phyloP scores from a whole-genome alignment of 495 filamentous ascomycete species.

The Trichoderma parareesei region DNA sequence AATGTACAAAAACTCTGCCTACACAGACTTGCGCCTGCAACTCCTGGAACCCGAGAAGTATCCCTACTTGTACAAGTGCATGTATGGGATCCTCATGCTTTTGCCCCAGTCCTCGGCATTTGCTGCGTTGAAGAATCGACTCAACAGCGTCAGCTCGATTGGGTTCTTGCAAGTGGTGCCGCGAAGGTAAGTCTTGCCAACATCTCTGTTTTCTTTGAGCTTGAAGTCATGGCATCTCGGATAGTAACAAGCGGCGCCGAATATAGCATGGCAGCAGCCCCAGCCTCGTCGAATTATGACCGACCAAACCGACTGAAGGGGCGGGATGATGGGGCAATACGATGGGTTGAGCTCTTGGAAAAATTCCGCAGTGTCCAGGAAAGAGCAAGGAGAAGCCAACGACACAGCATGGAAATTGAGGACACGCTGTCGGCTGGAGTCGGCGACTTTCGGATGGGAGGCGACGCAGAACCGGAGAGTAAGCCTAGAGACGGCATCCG shows the following conservation, averaged over 20 bases:
- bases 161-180: conserved; percentile 82
- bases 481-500: conserved; percentile 32
- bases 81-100: conserved; percentile 96
- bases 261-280: conserved; percentile 38
- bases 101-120: conserved; percentile 96
- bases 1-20: background rate
- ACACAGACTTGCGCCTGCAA: conserved; percentile 80
- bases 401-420: conserved; percentile 30
- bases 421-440: conserved; percentile 29
- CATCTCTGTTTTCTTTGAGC: background rate
- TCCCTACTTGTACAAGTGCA: conserved; percentile 94
- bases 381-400: conserved; percentile 47
- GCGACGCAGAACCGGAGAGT: conserved; percentile 31
- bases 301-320: conserved; percentile 75
- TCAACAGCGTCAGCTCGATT: conserved; percentile 94
- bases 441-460: conserved; percentile 35
- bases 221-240: conserved; percentile 12
- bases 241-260: conserved; percentile 16
- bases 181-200: conserved; percentile 58
- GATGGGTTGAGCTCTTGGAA: conserved; percentile 91
- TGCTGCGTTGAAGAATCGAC: conserved; percentile 89
- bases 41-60: conserved; percentile 97
- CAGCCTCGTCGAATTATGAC: conserved; percentile 53
- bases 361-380: conserved; percentile 92
- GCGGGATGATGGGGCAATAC: conserved; percentile 73